These are phyloP conservation scores for Biscutella laevigata DNA, from an alignment of 441 rosid species.

Conservation along the genomic window DNA sequence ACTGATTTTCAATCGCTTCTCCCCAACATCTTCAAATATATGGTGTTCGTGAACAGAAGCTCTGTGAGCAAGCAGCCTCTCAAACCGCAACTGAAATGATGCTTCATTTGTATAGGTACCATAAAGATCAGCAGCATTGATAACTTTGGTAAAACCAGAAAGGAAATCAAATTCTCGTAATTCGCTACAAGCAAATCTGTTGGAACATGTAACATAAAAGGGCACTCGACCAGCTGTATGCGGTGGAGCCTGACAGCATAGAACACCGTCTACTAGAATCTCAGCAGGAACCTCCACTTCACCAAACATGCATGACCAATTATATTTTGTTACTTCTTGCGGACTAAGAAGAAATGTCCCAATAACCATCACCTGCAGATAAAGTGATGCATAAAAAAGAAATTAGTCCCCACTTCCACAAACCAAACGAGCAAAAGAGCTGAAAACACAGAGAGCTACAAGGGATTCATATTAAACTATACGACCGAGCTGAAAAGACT, in stretches of 20 bases:
- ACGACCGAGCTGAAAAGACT: not conserved
- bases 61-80: slow-evolving; percentile 43
- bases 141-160: slow-evolving; percentile 31
- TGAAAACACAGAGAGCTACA: not conserved
- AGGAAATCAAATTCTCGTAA: slow-evolving; percentile 81
- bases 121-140: slow-evolving; percentile 32
- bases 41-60: slow-evolving; percentile 25
- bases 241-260: slow-evolving; percentile 64
- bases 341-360: slow-evolving; percentile 64
- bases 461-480: not conserved
- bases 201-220: slow-evolving; percentile 82
- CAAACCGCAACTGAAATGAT: slow-evolving; percentile 44
- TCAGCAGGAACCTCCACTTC: slow-evolving; percentile 95
- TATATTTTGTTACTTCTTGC: slow-evolving; percentile 45
- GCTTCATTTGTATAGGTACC: slow-evolving; percentile 33
- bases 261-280: slow-evolving; percentile 71
- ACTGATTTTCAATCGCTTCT: slow-evolving; percentile 39
- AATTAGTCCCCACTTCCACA: not conserved
- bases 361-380: slow-evolving; percentile 53
- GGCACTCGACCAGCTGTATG: slow-evolving; percentile 71
- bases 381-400: slow-evolving; percentile 6
- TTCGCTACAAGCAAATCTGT: slow-evolving; percentile 90
- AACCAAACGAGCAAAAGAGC: not conserved
- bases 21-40: slow-evolving; percentile 31
- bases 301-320: slow-evolving; percentile 98